These are phyloP conservation scores for Hura crepitans DNA, from an alignment of 441 rosid species.

Conservation along the genomic window DNA sequence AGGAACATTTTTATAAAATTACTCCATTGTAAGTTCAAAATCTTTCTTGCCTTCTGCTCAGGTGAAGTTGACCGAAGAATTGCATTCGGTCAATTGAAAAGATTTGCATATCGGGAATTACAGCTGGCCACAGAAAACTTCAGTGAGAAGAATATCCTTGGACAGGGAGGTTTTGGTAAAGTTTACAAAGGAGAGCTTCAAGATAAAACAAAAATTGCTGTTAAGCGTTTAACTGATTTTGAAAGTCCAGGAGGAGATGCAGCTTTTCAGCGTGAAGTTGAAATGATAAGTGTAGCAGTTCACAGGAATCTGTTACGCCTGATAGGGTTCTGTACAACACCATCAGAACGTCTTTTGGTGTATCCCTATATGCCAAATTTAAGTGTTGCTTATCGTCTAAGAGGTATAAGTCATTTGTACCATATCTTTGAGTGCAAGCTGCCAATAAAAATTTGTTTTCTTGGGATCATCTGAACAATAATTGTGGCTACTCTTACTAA, in stretches of 20 bases:
- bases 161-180: conserved; percentile 97
- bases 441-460: neutral
- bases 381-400: conserved; percentile 77
- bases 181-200: conserved; percentile 84
- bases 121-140: conserved; percentile 87
- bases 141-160: conserved; percentile 76
- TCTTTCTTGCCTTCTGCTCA: conserved; percentile 24
- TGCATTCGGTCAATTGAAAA: conserved; percentile 86
- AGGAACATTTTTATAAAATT: neutral
- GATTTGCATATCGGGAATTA: conserved; percentile 91
- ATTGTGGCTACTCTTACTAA: neutral
- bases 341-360: conserved; percentile 79
- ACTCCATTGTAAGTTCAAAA: neutral
- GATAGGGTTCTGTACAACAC: conserved; percentile 91
- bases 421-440: neutral
- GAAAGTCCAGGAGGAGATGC: conserved; percentile 95
- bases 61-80: conserved; percentile 96
- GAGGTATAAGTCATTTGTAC: conserved; percentile 45
- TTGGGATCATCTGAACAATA: neutral
- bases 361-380: conserved; percentile 92
- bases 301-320: conserved; percentile 75
- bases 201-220: conserved; percentile 75
- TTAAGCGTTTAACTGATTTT: conserved; percentile 76
- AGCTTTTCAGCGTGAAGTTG: conserved; percentile 92
- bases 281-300: conserved; percentile 94